phyloP scores from a whole-genome alignment of 495 filamentous ascomycete genomes.

The Penicillium coffeae region DNA sequence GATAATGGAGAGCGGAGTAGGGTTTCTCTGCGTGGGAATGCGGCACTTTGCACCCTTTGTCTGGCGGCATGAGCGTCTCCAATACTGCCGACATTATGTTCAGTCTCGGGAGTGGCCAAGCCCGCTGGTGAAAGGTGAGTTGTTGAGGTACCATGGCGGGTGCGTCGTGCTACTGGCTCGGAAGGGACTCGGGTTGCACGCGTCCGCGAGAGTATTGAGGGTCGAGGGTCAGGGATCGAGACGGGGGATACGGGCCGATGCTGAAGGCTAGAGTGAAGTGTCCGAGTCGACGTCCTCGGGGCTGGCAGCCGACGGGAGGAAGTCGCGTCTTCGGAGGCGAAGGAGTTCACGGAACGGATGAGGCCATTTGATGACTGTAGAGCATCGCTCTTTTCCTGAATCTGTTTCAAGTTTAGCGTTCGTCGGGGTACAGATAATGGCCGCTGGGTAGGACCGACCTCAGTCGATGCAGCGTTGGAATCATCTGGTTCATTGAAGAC shows the following conservation, averaged over 20 bases:
- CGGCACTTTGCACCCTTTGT: constrained; percentile 35
- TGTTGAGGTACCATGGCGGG: constrained; percentile 27
- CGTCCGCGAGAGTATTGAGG: constrained; percentile 27
- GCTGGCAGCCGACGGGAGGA: constrained; percentile 23
- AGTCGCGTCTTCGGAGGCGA: constrained; percentile 30
- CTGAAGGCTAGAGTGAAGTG: constrained; percentile 27
- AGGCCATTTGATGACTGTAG: constrained; percentile 54
- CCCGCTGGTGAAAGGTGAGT: constrained; percentile 32
- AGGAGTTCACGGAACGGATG: constrained; percentile 46
- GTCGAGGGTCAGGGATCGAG: constrained; percentile 56
- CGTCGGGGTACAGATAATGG: background rate
- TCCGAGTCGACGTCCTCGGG: constrained; percentile 25
- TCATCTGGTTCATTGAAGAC: constrained; percentile 66
- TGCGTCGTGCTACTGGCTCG: constrained; percentile 33
- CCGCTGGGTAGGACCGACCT: constrained; percentile 43
- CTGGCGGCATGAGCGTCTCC: constrained; percentile 27
- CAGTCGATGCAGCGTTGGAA: constrained; percentile 45
- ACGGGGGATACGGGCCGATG: constrained; percentile 56
- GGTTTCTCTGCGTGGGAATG: constrained; percentile 31
- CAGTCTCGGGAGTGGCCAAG: constrained; percentile 44
- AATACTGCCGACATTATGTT: constrained; percentile 26
- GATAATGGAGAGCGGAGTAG: constrained; percentile 37
- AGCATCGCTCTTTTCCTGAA: constrained; percentile 46
- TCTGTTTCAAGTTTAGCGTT: constrained; percentile 30
- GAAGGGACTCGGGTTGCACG: constrained; percentile 31